These are phyloP conservation scores for Kalmanozyma brasiliensis DNA, from an alignment of 1,284 basidiomycete genomes.

Conservation along the genomic window DNA sequence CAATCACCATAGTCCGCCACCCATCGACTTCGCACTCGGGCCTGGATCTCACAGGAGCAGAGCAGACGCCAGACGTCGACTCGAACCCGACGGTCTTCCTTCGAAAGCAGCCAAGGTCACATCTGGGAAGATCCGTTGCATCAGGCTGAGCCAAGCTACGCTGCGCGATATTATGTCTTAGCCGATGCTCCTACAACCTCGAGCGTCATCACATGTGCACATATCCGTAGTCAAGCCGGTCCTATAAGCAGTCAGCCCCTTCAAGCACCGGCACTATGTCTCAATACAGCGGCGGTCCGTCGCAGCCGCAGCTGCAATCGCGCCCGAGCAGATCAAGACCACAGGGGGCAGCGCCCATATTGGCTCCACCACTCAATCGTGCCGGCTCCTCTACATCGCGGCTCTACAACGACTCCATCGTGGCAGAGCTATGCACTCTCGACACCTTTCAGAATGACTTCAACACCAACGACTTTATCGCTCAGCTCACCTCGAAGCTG, in stretches of 20 bases:
- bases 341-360: slow-evolving; percentile 23
- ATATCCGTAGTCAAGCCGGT: background rate
- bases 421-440: slow-evolving; percentile 76
- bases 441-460: slow-evolving; percentile 81
- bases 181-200: no score
- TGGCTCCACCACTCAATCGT: slow-evolving; percentile 28
- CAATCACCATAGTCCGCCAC: background rate
- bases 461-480: slow-evolving; percentile 89
- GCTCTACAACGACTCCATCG: slow-evolving; percentile 71
- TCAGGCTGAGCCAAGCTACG: no score
- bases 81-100: no score
- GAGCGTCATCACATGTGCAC: background rate
- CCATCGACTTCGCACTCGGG: no score
- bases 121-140: no score
- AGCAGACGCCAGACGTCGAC: no score
- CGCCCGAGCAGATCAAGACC: slow-evolving; percentile 33
- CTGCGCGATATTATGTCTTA: no score
- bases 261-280: slow-evolving; percentile 16
- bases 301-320: slow-evolving; percentile 18
- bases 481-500: slow-evolving; percentile 83
- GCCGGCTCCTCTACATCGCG: slow-evolving; percentile 25
- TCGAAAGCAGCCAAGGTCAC: no score
- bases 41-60: no score
- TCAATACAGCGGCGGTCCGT: slow-evolving; percentile 28
- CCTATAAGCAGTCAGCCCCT: background rate